Conservation (phyloP, 257 asterid genomes). For the Capsicum rhomboideum region DNA sequence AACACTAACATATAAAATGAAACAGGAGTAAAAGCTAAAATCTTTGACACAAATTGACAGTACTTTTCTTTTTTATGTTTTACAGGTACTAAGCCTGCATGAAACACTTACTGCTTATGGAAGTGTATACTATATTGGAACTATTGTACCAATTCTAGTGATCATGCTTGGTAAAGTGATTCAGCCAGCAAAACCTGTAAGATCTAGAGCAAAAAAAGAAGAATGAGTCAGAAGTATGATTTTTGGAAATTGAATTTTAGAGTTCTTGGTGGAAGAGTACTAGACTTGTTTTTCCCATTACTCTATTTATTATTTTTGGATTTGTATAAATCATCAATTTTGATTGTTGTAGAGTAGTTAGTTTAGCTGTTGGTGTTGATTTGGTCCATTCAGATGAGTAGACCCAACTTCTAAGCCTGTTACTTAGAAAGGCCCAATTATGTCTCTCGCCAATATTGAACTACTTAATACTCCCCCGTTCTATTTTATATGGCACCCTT, state of each 20-base stretch:
- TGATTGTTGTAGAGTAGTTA: neutral
- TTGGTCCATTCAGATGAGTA: neutral
- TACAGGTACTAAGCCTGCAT: constrained; percentile 70
- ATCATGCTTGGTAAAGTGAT: constrained; percentile 59
- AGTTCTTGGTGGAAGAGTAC: neutral
- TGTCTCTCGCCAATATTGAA: too few relatives aligned
- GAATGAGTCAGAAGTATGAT: constrained; percentile 30
- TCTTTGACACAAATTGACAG: neutral
- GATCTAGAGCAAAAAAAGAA: constrained; percentile 60
- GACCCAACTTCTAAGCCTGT: neutral
- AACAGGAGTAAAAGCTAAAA: neutral
- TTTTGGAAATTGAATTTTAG: neutral
- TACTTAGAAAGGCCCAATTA: too few relatives aligned
- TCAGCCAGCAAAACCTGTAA: constrained; percentile 60
- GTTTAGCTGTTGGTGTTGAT: neutral
- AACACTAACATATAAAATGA: neutral
- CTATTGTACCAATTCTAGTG: constrained; percentile 49
- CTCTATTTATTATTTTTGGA: neutral
- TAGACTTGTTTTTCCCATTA: neutral
- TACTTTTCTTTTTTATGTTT: neutral
- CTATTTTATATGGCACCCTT: too few relatives aligned
- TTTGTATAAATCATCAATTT: neutral
- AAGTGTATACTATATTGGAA: constrained; percentile 80
- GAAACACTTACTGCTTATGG: constrained; percentile 69
- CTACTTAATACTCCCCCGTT: too few relatives aligned